These are phyloP conservation scores for Parastagonospora nodorum DNA, from an alignment of 2,329 filamentous ascomycete species.

Conservation along the genomic window DNA sequence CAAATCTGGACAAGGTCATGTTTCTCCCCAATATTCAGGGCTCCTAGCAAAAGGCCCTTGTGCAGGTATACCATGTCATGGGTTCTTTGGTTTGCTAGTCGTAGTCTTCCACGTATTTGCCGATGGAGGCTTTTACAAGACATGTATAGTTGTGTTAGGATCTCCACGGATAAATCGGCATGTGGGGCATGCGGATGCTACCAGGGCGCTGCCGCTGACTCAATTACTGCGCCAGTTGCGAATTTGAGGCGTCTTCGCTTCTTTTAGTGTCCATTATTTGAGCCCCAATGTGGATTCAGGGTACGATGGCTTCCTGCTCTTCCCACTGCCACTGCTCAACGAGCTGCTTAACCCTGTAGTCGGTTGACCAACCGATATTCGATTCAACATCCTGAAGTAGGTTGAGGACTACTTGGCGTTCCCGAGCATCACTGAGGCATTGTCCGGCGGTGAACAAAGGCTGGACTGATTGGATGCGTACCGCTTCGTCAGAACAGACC, in stretches of 20 bases:
- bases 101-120: background rate
- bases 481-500: constrained; percentile 60
- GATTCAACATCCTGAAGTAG: constrained; percentile 63
- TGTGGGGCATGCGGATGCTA: background rate
- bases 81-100: background rate
- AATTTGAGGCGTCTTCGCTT: background rate
- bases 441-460: constrained; percentile 67
- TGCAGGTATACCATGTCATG: background rate
- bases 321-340: constrained; percentile 53
- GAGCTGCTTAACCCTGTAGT: constrained; percentile 63
- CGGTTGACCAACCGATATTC: constrained; percentile 68
- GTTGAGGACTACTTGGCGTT: constrained; percentile 60
- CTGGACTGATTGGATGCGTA: constrained; percentile 64
- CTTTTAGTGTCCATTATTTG: background rate
- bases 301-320: constrained; percentile 29
- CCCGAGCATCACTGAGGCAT: constrained; percentile 60
- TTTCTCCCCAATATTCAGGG: no score
- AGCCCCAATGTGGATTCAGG: constrained; percentile 16
- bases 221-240: background rate
- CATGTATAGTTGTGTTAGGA: background rate
- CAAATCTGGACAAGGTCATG: no score
- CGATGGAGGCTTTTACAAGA: background rate
- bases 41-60: no score
- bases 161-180: background rate
- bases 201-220: constrained; percentile 1